Conservation (phyloP, 225 moss, liverwort and hornwort genomes). For the Asterella californica region DNA sequence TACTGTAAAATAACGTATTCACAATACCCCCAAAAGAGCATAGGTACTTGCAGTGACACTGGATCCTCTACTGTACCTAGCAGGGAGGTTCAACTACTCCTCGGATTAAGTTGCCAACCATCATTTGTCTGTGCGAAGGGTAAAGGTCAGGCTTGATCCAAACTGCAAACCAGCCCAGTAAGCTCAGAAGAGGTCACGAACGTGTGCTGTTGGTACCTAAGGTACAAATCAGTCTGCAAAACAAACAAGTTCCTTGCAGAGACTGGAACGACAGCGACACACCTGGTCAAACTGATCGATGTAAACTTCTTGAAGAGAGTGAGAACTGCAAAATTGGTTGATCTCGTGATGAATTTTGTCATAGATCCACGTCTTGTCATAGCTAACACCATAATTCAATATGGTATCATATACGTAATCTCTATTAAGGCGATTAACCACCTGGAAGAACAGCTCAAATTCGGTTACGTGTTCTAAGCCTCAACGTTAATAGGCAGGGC, state of each 20-base stretch:
- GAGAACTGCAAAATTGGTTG: conserved; percentile 95
- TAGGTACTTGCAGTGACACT: background rate
- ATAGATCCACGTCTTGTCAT: conserved; percentile 99
- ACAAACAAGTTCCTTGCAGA: background rate
- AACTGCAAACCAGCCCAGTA: no score
- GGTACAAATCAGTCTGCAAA: background rate
- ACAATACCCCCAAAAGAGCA: background rate
- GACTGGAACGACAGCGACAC: background rate
- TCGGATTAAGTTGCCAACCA: background rate
- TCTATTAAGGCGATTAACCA: conserved; percentile 87
- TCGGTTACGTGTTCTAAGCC: background rate
- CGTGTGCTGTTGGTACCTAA: background rate
- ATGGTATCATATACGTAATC: conserved; percentile 86
- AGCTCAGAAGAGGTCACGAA: background rate
- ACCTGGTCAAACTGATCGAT: conserved; percentile 99
- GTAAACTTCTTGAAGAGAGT: conserved; percentile 96
- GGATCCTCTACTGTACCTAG: background rate
- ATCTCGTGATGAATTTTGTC: conserved; percentile 99
- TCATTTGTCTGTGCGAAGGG: background rate
- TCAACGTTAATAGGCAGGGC: no score
- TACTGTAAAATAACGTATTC: background rate
- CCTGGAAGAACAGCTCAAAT: conserved; percentile 33
- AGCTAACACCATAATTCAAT: conserved; percentile 92
- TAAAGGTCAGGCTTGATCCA: background rate
- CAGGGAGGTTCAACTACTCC: background rate